Percentiles rank a stretch among this genome's conserved stretches.
phyloP scores from a whole-genome alignment of 176 grass and related monocot genomes.

The Paspalum notatum region DNA sequence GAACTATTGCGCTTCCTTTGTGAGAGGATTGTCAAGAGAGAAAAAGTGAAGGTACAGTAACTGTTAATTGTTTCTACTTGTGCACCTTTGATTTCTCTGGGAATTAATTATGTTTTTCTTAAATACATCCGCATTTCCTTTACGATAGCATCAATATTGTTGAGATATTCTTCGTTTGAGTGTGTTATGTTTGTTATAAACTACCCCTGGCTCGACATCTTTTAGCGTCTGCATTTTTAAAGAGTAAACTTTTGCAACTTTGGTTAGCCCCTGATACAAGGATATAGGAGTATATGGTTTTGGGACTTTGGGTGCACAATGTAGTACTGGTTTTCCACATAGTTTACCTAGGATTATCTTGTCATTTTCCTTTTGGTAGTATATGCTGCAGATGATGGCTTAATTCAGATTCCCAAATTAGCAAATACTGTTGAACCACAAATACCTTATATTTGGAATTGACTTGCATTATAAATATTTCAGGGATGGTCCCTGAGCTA shows the following conservation, averaged over 20 bases:
- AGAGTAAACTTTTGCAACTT: no score
- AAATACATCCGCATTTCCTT: slow-evolving; percentile 3
- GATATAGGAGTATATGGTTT: background rate
- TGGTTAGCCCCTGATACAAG: background rate
- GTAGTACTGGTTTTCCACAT: no score
- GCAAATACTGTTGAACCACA: background rate
- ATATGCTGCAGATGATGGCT: background rate
- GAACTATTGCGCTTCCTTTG: slow-evolving; percentile 97
- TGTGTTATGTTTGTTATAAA: background rate
- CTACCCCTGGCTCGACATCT: background rate
- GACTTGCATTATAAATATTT: background rate
- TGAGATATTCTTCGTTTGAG: background rate
- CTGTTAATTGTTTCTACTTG: slow-evolving; percentile 24
- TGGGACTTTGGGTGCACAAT: no score
- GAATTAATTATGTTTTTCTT: slow-evolving; percentile 21
- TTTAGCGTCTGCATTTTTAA: background rate
- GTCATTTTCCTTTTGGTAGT: background rate
- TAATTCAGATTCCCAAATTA: background rate
- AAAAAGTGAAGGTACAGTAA: slow-evolving; percentile 78
- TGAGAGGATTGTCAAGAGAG: slow-evolving; percentile 93
- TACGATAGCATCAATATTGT: background rate
- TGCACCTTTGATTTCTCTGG: slow-evolving; percentile 12
- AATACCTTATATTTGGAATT: background rate
- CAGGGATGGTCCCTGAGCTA: background rate
- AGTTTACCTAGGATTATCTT: background rate